Conservation (phyloP, 208 protist species). For the Trypanosoma brucei region DNA sequence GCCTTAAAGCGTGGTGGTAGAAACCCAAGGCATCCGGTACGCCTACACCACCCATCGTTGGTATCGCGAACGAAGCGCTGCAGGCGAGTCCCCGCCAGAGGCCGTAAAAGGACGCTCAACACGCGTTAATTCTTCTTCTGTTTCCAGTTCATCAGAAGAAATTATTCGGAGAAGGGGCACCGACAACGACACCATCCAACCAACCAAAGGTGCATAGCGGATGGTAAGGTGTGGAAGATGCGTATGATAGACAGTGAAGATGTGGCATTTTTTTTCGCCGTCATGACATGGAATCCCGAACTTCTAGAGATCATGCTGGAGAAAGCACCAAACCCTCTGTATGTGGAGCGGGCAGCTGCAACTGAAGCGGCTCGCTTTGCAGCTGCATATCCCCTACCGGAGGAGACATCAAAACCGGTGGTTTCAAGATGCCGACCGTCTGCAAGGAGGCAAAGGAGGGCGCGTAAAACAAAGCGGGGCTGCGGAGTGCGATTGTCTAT, state of each 20-base stretch:
- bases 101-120: too few species aligned
- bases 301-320: conserved; percentile 49
- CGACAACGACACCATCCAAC: too few species aligned
- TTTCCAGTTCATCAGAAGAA: too few species aligned
- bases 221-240: not conserved
- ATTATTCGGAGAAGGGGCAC: too few species aligned
- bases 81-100: too few species aligned
- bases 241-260: conserved; percentile 35
- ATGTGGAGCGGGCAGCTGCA: not conserved
- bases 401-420: conserved; percentile 8
- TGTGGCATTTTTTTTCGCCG: conserved; percentile 47
- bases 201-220: not conserved
- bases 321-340: conserved; percentile 41
- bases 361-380: not conserved
- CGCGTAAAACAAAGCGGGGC: conserved; percentile 14
- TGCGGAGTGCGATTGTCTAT: conserved; percentile 4
- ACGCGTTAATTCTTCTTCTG: too few species aligned
- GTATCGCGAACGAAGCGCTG: too few species aligned
- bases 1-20: too few species aligned
- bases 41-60: too few species aligned
- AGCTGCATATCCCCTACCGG: conserved; percentile 15
- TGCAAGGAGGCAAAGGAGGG: conserved; percentile 3
- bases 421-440: not conserved
- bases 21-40: too few species aligned
- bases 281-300: conserved; percentile 67